Evolutionary conservation across 1,284 basidiomycete genomes (phyloP), one percentile per base, ranked within the genome.

Genomic region (Xanthoconium separans): DNA sequence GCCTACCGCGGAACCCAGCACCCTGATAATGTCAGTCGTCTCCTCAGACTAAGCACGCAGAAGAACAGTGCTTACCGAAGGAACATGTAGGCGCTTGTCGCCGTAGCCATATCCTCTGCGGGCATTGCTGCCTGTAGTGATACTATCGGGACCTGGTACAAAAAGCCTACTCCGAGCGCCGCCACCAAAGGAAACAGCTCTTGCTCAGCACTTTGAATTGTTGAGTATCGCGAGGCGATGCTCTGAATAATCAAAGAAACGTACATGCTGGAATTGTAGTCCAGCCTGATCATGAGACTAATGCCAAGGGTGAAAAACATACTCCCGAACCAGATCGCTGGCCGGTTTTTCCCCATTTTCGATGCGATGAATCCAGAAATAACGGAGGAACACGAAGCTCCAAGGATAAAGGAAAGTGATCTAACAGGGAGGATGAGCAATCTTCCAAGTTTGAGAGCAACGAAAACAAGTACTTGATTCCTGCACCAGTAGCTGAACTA

Each of bases 91-190:
- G 86, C 82, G 1, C 79, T 74, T 0, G 90, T 90, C 53, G 81
- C 84, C 1, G 89, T 89, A 1, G 89, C 86, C 87, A 91, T 89
- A 60, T 91, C 88, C 59, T 84, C 84, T 22, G 88, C 63, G 1
- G 89, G 90, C 87, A 92, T 91, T 1, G 89, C 85, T 6, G 88
- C 87, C 72, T 91, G 89, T 15, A 91, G 68, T 22, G 76, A 85
- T 54, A 91, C 84, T 12, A 90, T 70, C 0, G 86, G 87, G 3
- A 81, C 78, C 70, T 86, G 84, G 77, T 87, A 88, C 36, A 89
- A 65, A 58, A 74, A 78, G 2, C 87, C 87, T 20, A 84, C 65
- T 0, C 87, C 87, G 3, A 84, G 20, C 4, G 83, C 79, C 5
- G 82, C 75, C 16, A 90, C 66, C 18, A 89, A 62, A 2, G 84